A percentile compares a stretch with the other conserved stretches of the same genome.
phyloP scores from a whole-genome alignment of 2,329 filamentous ascomycete species.

The Fusarium nanum region DNA sequence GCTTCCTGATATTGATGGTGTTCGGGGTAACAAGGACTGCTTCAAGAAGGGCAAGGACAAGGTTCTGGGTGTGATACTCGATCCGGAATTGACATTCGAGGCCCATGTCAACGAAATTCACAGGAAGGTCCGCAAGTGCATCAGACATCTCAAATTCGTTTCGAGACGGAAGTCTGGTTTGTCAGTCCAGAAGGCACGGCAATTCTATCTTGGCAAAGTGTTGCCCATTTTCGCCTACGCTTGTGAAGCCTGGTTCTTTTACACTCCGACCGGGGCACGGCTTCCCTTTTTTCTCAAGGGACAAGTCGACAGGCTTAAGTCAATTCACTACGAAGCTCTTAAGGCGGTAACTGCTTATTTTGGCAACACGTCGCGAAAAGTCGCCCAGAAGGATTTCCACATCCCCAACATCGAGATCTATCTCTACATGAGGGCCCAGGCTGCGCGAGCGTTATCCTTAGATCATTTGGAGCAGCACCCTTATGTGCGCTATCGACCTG shows the following conservation, averaged over 20 bases:
- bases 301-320: neutral
- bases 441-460: neutral
- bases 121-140: neutral
- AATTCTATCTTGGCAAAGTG: constrained; percentile 8
- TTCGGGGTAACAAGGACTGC: neutral
- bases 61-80: constrained; percentile 3
- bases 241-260: constrained; percentile 11
- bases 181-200: neutral
- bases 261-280: neutral
- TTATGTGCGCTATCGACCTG: neutral
- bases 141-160: neutral
- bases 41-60: neutral
- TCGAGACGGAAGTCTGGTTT: neutral
- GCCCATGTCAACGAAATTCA: neutral
- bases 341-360: constrained; percentile 4
- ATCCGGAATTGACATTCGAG: neutral
- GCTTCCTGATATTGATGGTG: neutral
- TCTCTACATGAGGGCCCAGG: neutral
- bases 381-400: constrained; percentile 18
- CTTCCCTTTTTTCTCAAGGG: neutral
- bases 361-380: neutral
- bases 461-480: neutral
- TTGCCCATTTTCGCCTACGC: constrained; percentile 10
- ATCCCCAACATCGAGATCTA: constrained; percentile 3
- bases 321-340: constrained; percentile 8